Evolutionary conservation across 331 rosid genomes (phyloP), one percentile per base, ranked within the genome.

Genomic region (Phaseolus coccineus): DNA sequence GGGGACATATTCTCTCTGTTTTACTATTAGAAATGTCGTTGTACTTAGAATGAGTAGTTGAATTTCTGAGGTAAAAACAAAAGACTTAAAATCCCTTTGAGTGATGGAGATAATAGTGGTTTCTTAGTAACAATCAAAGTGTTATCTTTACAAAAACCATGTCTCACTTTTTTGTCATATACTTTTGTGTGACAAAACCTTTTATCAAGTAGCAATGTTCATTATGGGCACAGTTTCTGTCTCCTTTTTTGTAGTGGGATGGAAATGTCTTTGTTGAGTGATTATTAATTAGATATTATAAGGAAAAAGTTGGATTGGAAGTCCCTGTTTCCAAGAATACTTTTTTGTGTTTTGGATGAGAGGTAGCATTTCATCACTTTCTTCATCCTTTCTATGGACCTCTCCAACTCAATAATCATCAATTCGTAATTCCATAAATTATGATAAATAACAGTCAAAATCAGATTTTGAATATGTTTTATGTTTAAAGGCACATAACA

Each of bases 61-160:
- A 31, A 30, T 8, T 50, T 70, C 0, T 16, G n/a, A 8, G 76
- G 14, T 3, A 2, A n/a, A 48, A 70, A 40, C 8, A 24, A 73
- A 73, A 37, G 39, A 28, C 8, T 6, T 13, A 56, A 55, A 5
- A 39, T 19, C 27, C 24, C 22, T 37, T 72, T 35, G 65, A 5
- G 13, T 74, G 62, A 59, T 27, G 51, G 63, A 62, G 58, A 47
- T 30, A 76, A 31, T 1, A 48, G 80, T 19, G 52, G 63, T 76
- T 76, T 63, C 39, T 24, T 63, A 22, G 62, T 51, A 47, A 19
- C 64, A 33, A 75, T 76, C 63, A 63, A 75, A 8, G 47, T 16
- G 61, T 76, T 46, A 47, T 33, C 80, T 63, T 48, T 76, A 51
- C 39, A 31, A 11, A 76, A 19, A 67, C 48, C 73, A 76, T 48